Percentiles rank a stretch among this genome's conserved stretches.
Conservation (phyloP, 1,284 basidiomycete species). For the Omphalotus olearius region DNA sequence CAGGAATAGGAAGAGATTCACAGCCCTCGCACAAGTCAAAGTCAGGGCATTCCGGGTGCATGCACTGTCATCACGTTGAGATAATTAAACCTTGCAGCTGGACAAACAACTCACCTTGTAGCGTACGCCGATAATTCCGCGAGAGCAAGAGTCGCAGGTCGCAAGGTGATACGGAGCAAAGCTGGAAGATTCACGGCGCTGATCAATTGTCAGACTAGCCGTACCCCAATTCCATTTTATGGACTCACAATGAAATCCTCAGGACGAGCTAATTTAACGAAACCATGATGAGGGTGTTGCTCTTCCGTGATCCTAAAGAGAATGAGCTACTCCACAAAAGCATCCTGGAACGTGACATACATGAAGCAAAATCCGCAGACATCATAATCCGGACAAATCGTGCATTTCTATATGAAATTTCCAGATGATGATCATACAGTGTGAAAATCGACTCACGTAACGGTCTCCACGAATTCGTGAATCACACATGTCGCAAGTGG, state of each 20-base stretch:
- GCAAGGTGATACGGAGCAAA: slow-evolving; percentile 36
- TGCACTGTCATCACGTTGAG: slow-evolving; percentile 51
- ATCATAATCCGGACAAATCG: slow-evolving; percentile 70
- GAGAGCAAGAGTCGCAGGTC: slow-evolving; percentile 54
- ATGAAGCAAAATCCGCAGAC: slow-evolving; percentile 70
- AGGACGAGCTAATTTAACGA: slow-evolving; percentile 60
- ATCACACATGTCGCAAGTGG: slow-evolving; percentile 73
- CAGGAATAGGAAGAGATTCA: slow-evolving; percentile 75
- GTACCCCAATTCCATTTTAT: background rate
- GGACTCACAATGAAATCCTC: slow-evolving; percentile 54
- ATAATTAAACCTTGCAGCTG: background rate
- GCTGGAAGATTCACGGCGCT: slow-evolving; percentile 21
- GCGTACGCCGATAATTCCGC: slow-evolving; percentile 56
- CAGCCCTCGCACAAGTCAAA: slow-evolving; percentile 82
- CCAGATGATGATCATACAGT: too few relatives aligned
- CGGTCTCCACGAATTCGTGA: slow-evolving; percentile 64
- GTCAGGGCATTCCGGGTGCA: slow-evolving; percentile 77
- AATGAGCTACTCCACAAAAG: slow-evolving; percentile 1
- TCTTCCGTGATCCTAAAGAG: slow-evolving; percentile 51
- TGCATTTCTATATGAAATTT: too few relatives aligned
- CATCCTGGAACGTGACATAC: slow-evolving; percentile 27
- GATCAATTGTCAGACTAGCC: background rate
- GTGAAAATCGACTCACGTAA: slow-evolving; percentile 45
- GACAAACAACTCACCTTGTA: slow-evolving; percentile 53
- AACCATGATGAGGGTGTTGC: slow-evolving; percentile 77